Conservation (phyloP, 2,329 filamentous ascomycete species). For the Trematosphaeria pertusa region DNA sequence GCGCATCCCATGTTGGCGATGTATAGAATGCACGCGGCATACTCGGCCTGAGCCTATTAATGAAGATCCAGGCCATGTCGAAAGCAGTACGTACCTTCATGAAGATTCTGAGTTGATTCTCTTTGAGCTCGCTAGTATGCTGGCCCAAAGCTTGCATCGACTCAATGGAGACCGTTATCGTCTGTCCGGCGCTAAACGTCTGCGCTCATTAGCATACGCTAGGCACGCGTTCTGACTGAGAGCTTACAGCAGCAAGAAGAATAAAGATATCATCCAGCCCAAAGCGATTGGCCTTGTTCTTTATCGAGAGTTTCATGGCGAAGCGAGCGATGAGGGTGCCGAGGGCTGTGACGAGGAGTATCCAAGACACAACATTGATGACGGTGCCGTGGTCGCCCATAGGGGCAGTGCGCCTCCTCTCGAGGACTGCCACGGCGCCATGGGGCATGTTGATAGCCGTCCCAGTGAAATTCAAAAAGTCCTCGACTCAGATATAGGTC, state of each 20-base stretch:
- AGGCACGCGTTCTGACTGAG: background rate
- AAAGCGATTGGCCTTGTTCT: slow-evolving; percentile 20
- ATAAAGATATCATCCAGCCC: slow-evolving; percentile 34
- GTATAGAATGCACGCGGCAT: slow-evolving; percentile 33
- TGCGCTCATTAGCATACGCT: slow-evolving; percentile 14
- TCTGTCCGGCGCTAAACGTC: slow-evolving; percentile 39
- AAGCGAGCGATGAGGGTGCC: slow-evolving; percentile 31
- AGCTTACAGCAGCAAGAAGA: slow-evolving; percentile 32
- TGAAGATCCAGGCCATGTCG: too few species aligned
- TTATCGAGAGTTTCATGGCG: slow-evolving; percentile 32
- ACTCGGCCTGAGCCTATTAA: too few species aligned
- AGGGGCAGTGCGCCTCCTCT: slow-evolving; percentile 16
- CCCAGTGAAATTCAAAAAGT: slow-evolving; percentile 6
- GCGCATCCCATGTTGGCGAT: slow-evolving; percentile 40
- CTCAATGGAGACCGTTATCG: slow-evolving; percentile 32
- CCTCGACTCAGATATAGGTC: slow-evolving; percentile 11
- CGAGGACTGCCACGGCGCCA: slow-evolving; percentile 13
- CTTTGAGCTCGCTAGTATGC: slow-evolving; percentile 14
- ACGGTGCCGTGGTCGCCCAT: slow-evolving; percentile 23
- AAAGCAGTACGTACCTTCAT: slow-evolving; percentile 32
- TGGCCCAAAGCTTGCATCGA: slow-evolving; percentile 29
- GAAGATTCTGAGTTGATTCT: slow-evolving; percentile 18
- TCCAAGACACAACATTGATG: slow-evolving; percentile 35
- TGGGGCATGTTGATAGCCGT: slow-evolving; percentile 18
- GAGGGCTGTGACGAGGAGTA: slow-evolving; percentile 29